Evolutionary conservation across 352 stramenopile genomes (phyloP), one percentile per base, ranked within the genome.

Genomic region (Phytophthora pistaciae): DNA sequence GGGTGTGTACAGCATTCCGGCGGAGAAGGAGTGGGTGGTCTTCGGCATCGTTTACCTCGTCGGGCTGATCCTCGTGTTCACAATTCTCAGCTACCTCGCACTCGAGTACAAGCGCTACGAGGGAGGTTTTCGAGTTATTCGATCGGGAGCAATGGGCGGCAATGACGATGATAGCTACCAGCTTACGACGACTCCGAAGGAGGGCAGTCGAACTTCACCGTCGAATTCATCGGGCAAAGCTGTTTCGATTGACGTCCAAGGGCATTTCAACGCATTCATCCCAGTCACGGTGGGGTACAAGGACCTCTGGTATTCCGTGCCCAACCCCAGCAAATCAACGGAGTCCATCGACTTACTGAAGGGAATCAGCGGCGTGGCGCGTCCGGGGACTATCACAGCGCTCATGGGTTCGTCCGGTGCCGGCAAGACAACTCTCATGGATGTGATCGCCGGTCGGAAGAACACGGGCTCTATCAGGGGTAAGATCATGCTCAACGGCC

Each of bases 401-500:
- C 75, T 98, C 3, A 97, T 97, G 87, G 91, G 91, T 18, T 91
- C 75, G 9, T 90, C 69, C 54, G 90, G 85, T 49, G 84, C 87
- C 38, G 88, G 88, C 14, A 95, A 87, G 56, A 92, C 80, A 33
- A 98, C 94, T 2, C 75, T 98, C 10, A 92, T 97, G 67, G 93
- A 98, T 77, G 92, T 98, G 4, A 93, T 98, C 58, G 89, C 93
- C 7, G 76, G 95, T 20, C 78, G 94, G 36, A 65, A 86, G 59
- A 84, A 76, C 16, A 75, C 68, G 31, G 94, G 95, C 13, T 81
- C 71, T 5, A 84, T 92, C 60, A 73, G 62, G 3, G 90, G 90
- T 16, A 72, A 92, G 8, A 83, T 95, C 20, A 23, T 80, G 21
- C 71, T 72, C 1, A 88, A 84, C 44, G 75, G 72, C 13, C 72